Conservation (phyloP, 108 stramenopile genomes). For the Cyclotella sp. region DNA sequence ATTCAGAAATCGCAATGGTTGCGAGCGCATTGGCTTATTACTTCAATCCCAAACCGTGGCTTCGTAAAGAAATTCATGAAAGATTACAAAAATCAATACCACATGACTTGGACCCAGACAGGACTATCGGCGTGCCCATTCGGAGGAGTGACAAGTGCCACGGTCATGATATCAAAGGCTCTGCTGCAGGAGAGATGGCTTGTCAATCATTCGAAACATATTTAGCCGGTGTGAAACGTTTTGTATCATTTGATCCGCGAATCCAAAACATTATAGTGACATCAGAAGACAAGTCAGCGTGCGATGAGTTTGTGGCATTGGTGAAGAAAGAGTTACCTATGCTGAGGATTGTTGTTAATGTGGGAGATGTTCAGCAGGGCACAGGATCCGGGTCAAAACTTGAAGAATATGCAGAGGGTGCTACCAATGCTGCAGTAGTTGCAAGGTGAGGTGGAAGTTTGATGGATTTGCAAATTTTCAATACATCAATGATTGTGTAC, state of each 20-base stretch:
- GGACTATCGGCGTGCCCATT: constrained; percentile 48
- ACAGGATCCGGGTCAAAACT: constrained; percentile 48
- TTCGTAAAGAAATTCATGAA: constrained; percentile 30
- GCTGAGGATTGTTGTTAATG: constrained; percentile 30
- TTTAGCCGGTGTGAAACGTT: constrained; percentile 19
- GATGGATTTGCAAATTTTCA: not conserved
- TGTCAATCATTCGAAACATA: constrained; percentile 31
- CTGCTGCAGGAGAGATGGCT: constrained; percentile 34
- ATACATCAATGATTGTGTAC: not conserved
- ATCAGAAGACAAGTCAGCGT: constrained; percentile 41
- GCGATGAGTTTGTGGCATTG: constrained; percentile 41
- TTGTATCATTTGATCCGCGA: constrained; percentile 35
- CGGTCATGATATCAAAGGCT: constrained; percentile 40
- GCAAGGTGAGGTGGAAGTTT: not conserved
- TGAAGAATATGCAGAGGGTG: constrained; percentile 30
- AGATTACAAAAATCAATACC: constrained; percentile 32
- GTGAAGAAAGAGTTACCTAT: constrained; percentile 28
- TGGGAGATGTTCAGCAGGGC: constrained; percentile 49
- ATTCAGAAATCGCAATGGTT: constrained; percentile 20
- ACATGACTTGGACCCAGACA: constrained; percentile 37
- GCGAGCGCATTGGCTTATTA: constrained; percentile 44
- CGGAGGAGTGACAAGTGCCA: constrained; percentile 46
- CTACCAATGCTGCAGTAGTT: constrained; percentile 32
- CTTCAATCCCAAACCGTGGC: constrained; percentile 31
- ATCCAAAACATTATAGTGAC: constrained; percentile 50